These are phyloP conservation scores for Tetrahymena borealis DNA, from an alignment of 73 alveolate genomes.

Conservation along the genomic window DNA sequence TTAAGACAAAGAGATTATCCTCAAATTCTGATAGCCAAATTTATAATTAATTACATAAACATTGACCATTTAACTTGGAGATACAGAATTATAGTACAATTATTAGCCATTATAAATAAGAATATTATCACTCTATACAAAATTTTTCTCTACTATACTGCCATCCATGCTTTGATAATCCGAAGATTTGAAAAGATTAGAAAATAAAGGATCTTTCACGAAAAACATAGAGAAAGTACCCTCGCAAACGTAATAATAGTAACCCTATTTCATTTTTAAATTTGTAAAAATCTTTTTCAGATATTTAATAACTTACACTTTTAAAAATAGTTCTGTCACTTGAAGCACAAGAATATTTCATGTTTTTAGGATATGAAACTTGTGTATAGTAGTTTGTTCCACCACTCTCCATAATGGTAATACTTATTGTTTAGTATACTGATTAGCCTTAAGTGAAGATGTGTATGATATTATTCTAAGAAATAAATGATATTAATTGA, in stretches of 20 bases:
- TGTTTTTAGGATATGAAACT: not conserved
- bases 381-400: not conserved
- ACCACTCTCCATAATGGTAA: not conserved
- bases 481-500: not conserved
- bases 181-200: not conserved
- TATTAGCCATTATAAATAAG: not conserved
- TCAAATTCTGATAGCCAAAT: not conserved
- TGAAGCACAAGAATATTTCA: not conserved
- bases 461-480: not conserved
- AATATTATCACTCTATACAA: not conserved
- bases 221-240: not conserved
- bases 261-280: not conserved
- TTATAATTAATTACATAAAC: not conserved
- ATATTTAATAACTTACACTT: not conserved
- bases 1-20: not conserved
- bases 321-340: not conserved
- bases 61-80: not conserved
- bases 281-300: not conserved
- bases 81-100: not conserved
- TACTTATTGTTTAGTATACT: not conserved
- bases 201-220: not conserved
- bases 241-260: not conserved
- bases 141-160: not conserved
- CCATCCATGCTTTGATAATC: not conserved
- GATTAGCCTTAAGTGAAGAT: not conserved